Evolutionary conservation across 2,329 filamentous ascomycete genomes (phyloP), one percentile per base, ranked within the genome.

Genomic region (Aureobasidium pullulans): DNA sequence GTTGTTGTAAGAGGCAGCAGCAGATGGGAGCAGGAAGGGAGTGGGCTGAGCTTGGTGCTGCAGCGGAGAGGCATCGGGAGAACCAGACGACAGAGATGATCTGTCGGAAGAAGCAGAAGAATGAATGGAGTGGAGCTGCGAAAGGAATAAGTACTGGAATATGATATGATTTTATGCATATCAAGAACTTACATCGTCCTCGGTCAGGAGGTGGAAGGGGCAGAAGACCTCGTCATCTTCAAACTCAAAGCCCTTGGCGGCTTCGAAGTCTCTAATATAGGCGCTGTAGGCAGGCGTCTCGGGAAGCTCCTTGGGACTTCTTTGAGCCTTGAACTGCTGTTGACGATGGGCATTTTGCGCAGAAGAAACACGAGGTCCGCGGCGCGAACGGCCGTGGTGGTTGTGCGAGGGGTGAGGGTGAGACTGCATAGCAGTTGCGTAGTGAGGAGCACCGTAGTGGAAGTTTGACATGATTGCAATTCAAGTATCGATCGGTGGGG

Each of bases 191-290:
- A 96, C 91, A 84, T 96, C 91, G 75, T 84, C 91, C 77, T 96
- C 92, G 37, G 91, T 96, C 78, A 97, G 80, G 67, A 97, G 83
- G 72, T 87, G 86, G 64, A 79, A 79, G 1, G 93, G 93, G 76
- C 92, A 96, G 75, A 97, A 97, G 75, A 96, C 88, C 77, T 96
- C 82, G 73, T 97, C 93, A 72, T 97, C 93, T 70, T 96, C 93
- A 63, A 97, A 82, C 67, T 97, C 93, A 70, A 97, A 97, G 9
- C 92, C 96, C 61, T 91, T 85, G 61, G 89, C 90, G 64, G 90
- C 89, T 77, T 97, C 92, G 67, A 96, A 96, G 70, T 91, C 87
- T 66, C 84, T 84, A 67, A 93, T 88, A 78, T 96, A 96, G 63
- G 86, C 84, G 62, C 83, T 82, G 62, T 95, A 79, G 53, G 86